phyloP scores from a whole-genome alignment of 1,284 basidiomycete species.

The Boletus hoseneyae region DNA sequence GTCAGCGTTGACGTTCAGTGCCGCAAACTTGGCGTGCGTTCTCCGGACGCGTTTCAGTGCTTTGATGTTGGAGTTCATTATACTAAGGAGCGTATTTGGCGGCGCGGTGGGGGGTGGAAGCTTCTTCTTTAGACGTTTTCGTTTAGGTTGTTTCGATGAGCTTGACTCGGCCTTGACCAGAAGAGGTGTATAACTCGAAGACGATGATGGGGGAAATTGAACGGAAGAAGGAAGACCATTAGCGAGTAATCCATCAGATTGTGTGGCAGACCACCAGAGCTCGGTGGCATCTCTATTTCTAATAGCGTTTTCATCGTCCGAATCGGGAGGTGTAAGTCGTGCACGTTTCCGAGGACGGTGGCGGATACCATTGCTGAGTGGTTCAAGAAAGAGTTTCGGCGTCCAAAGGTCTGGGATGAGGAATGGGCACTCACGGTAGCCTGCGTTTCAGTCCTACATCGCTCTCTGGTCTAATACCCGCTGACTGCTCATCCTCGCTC shows the following conservation, averaged over 20 bases:
- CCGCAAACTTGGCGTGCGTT: slow-evolving; percentile 66
- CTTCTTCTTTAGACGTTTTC: slow-evolving; percentile 38
- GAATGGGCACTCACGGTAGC: slow-evolving; percentile 40
- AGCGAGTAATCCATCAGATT: slow-evolving; percentile 55
- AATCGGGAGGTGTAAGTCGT: slow-evolving; percentile 33
- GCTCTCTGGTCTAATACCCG: slow-evolving; percentile 35
- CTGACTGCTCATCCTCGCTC: slow-evolving; percentile 32
- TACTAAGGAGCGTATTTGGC: slow-evolving; percentile 50
- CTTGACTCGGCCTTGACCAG: slow-evolving; percentile 16
- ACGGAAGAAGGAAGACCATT: slow-evolving; percentile 63
- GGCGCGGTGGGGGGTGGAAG: slow-evolving; percentile 28
- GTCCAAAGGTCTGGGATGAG: slow-evolving; percentile 10
- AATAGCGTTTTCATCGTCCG: slow-evolving; percentile 27
- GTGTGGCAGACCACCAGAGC: slow-evolving; percentile 72
- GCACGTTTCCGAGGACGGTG: slow-evolving; percentile 44
- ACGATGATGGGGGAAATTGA: slow-evolving; percentile 39
- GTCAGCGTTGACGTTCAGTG: slow-evolving; percentile 47
- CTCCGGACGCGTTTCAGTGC: slow-evolving; percentile 66
- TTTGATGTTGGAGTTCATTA: slow-evolving; percentile 73
- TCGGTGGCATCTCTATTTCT: slow-evolving; percentile 45
- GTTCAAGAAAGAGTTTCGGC: slow-evolving; percentile 2
- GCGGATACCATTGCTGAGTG: slow-evolving; percentile 38
- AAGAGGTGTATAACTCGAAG: slow-evolving; percentile 8
- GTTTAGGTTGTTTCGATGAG: slow-evolving; percentile 20
- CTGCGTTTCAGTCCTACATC: slow-evolving; percentile 60